Conservation (phyloP, 208 protist genomes). For the Giardia duodenalis region DNA sequence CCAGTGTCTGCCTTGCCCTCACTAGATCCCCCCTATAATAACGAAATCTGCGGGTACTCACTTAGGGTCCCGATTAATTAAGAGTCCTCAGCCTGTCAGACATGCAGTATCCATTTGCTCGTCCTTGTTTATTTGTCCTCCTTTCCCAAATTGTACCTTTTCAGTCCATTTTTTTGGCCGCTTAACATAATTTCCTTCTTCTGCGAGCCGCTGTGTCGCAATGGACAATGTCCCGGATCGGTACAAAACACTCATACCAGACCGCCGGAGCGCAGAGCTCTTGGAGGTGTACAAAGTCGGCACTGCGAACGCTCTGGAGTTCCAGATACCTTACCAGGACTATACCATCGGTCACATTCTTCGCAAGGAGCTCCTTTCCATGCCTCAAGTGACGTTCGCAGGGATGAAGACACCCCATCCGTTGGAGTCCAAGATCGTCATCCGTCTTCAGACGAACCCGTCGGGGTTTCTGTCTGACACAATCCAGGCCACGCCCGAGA, state of each 20-base stretch:
- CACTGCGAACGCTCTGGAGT: neutral
- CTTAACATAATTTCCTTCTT: no score
- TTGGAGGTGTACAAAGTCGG: neutral
- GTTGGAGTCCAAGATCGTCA: neutral
- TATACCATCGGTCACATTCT: neutral
- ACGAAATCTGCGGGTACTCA: no score
- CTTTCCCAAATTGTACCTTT: no score
- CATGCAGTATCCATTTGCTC: no score
- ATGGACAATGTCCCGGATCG: conserved; percentile 1
- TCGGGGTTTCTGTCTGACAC: neutral
- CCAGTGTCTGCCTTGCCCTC: no score
- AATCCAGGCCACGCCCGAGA: neutral
- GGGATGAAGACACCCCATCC: neutral
- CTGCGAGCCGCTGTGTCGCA: no score
- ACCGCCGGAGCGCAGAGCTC: neutral
- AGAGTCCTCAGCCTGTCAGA: no score
- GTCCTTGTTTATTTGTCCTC: no score
- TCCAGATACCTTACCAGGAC: neutral
- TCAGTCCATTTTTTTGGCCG: no score
- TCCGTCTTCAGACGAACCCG: neutral
- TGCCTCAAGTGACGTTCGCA: neutral
- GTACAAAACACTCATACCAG: neutral
- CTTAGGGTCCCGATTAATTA: no score
- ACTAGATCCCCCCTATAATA: no score
- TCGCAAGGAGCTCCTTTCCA: neutral